Base-by-base conservation (phyloP, 768 basidiomycete species). In the Russula vinacea region DNA sequence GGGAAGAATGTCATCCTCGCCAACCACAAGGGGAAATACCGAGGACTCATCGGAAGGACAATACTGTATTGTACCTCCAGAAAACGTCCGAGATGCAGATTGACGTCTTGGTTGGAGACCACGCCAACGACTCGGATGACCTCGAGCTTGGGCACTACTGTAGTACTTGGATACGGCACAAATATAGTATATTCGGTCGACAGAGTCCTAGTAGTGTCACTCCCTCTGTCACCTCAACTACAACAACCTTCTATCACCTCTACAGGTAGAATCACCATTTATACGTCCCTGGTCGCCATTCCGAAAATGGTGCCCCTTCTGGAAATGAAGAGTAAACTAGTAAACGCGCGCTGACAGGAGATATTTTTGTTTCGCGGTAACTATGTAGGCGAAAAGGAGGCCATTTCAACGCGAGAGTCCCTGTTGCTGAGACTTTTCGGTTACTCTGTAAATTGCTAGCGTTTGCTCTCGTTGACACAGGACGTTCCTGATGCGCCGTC, bases 401-500 rank as follows among this genome's bases (percentile, higher is more conserved):
- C 9, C 84, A 84, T 66, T 84, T 84, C 75, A 86, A 84, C 49
- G 80, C 82, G 0, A 83, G 84, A 0, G 81, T 86, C 13, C 66
- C 35, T 35, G 35, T 1, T 35, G 6, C 35, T 35, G 35, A 35
- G 1, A 35, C 35, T 35, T 35, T 29, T 29, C 5, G 29, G 5
- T 29, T 29, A 29, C 29, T 29, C 5, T 29, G 29, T 5, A 29
- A 2, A 29, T 29, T 5, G 13, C 37, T 39, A 40, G 40, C 40
- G 16, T 6, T 17, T 17, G 40, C 5, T 40, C 40, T 40, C 40
- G 16, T 5, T 17, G 6, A 40, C 16, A 6, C 40, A 5, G 16
- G 16, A 40, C 16, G 42, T 19, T 44, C 7, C 17, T n/a, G 42
- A 44, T 44, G 5, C 17, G 17, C 19, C 42, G 7, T 17, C 3